These are phyloP conservation scores for Vachellia collinsii DNA, from an alignment of 306 rosid species.

Conservation along the genomic window DNA sequence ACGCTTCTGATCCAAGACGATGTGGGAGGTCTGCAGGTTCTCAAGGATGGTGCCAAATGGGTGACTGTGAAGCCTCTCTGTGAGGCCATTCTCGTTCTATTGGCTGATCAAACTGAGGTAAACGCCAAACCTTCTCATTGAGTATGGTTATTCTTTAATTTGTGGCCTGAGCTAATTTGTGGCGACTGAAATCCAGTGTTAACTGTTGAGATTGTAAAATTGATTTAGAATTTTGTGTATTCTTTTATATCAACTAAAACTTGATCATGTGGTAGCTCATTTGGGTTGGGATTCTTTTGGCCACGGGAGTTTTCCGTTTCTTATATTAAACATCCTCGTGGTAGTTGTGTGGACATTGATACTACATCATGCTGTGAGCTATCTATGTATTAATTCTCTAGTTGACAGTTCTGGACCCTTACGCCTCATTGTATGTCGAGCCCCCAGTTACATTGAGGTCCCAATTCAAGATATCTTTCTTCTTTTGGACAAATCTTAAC, in stretches of 20 bases:
- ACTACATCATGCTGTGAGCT: not conserved
- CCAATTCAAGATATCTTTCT: not conserved
- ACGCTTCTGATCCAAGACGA: slow-evolving; percentile 86
- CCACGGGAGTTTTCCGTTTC: not conserved
- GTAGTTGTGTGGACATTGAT: not conserved
- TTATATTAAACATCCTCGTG: not conserved
- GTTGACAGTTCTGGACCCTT: not conserved
- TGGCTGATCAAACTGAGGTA: slow-evolving; percentile 94
- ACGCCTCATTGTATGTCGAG: not conserved
- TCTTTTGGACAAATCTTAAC: not conserved
- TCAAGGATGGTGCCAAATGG: slow-evolving; percentile 58
- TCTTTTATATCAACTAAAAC: not conserved
- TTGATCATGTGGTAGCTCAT: not conserved
- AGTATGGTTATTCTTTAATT: not conserved
- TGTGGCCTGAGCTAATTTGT: not conserved
- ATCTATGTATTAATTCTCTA: not conserved
- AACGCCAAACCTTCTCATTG: not conserved
- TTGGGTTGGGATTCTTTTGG: not conserved
- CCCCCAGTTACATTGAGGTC: not conserved
- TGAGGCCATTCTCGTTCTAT: slow-evolving; percentile 76
- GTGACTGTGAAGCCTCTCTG: slow-evolving; percentile 64
- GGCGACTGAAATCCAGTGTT: not conserved
- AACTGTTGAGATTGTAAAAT: not conserved
- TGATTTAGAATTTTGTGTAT: not conserved
- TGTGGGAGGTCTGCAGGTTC: slow-evolving; percentile 84